Evolutionary conservation across 108 stramenopile genomes (phyloP).

Genomic region (Schizochytrium sp.): DNA sequence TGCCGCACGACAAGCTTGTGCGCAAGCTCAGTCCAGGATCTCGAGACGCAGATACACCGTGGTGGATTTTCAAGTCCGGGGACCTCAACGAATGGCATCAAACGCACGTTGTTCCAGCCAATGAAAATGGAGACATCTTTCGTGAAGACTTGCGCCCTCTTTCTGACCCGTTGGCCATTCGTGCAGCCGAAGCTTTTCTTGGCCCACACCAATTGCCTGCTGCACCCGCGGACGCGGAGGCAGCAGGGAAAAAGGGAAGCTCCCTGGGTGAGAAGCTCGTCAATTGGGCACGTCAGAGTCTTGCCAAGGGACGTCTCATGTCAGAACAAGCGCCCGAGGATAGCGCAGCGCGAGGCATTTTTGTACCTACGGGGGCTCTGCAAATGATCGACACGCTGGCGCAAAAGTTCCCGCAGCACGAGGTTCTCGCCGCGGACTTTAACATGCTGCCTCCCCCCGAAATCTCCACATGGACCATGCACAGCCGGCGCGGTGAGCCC

Average conservation of each 20-base stretch:
- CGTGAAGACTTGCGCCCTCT: neutral
- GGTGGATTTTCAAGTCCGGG: neutral
- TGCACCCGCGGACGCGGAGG: neutral
- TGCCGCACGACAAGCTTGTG: constrained; percentile 23
- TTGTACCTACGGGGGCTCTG: neutral
- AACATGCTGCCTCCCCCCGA: neutral
- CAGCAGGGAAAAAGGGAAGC: neutral
- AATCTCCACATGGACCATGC: neutral
- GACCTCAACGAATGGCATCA: neutral
- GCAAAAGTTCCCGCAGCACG: neutral
- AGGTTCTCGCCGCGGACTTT: neutral
- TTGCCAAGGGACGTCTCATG: neutral
- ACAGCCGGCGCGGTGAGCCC: neutral
- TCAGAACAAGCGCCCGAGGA: neutral
- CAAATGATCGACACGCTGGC: neutral
- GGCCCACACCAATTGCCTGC: neutral
- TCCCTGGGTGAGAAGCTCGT: neutral
- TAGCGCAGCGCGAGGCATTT: neutral
- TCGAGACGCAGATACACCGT: neutral
- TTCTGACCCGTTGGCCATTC: neutral
- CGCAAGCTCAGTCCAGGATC: neutral
- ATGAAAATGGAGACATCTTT: neutral
- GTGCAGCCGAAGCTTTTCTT: neutral
- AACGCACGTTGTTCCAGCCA: neutral
- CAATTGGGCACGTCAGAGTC: neutral